These are phyloP conservation scores for Peniophora sp. DNA, from an alignment of 1,284 basidiomycete species.

Conservation along the genomic window DNA sequence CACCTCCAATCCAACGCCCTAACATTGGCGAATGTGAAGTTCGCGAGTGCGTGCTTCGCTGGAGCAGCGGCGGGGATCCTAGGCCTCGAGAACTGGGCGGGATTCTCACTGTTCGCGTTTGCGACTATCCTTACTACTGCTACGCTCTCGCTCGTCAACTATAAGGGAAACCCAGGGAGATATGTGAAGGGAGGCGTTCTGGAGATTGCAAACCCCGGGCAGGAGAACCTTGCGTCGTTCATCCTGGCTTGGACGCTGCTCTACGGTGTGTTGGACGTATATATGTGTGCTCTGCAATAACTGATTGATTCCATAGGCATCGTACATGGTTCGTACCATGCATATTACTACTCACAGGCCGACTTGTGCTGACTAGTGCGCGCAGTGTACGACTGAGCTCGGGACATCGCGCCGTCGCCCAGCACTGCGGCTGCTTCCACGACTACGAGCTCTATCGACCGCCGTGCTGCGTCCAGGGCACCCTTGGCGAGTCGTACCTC, in stretches of 20 bases:
- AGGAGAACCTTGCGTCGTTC: constrained; percentile 83
- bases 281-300: not conserved
- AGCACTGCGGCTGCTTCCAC: no score
- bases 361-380: not conserved
- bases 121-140: constrained; percentile 62
- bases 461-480: no score
- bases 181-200: constrained; percentile 54
- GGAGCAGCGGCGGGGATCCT: constrained; percentile 82
- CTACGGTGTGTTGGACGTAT: constrained; percentile 57
- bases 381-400: not conserved
- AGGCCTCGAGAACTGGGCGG: constrained; percentile 75
- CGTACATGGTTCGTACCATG: not conserved
- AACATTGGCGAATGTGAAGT: constrained; percentile 56
- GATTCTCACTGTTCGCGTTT: constrained; percentile 71
- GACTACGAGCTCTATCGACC: no score
- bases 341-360: not conserved
- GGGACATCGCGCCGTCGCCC: no score
- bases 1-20: constrained; percentile 67
- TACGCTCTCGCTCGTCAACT: constrained; percentile 63
- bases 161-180: constrained; percentile 49
- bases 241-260: constrained; percentile 86
- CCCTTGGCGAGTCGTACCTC: no score
- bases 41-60: constrained; percentile 74
- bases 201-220: constrained; percentile 71
- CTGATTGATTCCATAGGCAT: not conserved